A percentile compares a stretch with the other conserved stretches of the same genome.
Conservation (phyloP, 2,329 filamentous ascomycete species). For the Neofusicoccum parvum region DNA sequence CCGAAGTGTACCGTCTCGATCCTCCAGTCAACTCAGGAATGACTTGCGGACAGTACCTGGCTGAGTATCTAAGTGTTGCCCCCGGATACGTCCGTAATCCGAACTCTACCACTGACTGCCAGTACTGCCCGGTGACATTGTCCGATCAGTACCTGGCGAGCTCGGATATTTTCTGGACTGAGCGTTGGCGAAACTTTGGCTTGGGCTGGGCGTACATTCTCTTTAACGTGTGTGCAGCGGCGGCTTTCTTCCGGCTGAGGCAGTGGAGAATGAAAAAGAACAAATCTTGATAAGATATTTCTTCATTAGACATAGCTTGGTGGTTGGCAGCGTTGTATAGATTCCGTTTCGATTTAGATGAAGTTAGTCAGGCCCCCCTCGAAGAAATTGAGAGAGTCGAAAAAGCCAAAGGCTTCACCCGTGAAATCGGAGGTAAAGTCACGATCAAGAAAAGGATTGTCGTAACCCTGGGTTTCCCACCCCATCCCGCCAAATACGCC, state of each 20-base stretch:
- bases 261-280: no score
- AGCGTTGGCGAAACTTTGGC: slow-evolving; percentile 71
- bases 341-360: not conserved
- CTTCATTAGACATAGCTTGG: no score
- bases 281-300: no score
- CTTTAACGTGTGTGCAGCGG: slow-evolving; percentile 59
- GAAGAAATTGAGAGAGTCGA: not conserved
- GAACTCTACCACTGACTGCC: slow-evolving; percentile 48
- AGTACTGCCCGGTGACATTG: slow-evolving; percentile 3
- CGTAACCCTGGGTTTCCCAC: not conserved
- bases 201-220: slow-evolving; percentile 67
- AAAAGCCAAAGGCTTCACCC: not conserved
- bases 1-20: not conserved
- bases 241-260: not conserved
- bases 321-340: no score
- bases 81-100: slow-evolving; percentile 50
- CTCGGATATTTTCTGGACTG: slow-evolving; percentile 46
- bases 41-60: slow-evolving; percentile 51
- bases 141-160: slow-evolving; percentile 41
- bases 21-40: slow-evolving; percentile 28
- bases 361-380: not conserved
- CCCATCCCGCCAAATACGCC: not conserved
- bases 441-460: not conserved
- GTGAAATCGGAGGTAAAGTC: not conserved
- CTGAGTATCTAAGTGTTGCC: slow-evolving; percentile 37